These are phyloP conservation scores for Acanthamoeba lenticulata DNA, from an alignment of 208 protist species.

Conservation along the genomic window DNA sequence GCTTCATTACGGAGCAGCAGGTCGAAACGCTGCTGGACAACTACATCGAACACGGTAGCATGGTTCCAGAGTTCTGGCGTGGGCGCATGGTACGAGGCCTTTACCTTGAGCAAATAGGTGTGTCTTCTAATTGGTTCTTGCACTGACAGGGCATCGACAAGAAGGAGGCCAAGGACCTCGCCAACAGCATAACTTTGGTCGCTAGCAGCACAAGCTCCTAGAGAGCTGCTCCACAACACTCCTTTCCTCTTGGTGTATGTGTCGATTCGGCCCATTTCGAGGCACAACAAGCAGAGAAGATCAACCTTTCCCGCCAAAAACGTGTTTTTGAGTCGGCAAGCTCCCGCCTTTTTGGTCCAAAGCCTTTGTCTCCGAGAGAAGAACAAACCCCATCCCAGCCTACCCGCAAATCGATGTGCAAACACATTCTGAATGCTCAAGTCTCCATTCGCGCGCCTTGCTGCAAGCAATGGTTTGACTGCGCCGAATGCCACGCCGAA, in stretches of 20 bases:
- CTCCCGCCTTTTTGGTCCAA: not conserved
- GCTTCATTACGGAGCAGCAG: not conserved
- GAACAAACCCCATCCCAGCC: no score
- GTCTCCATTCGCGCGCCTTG: slow-evolving; percentile 83
- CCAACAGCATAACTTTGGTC: not conserved
- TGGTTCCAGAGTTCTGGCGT: not conserved
- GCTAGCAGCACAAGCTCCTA: no score
- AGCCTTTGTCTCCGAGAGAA: no score
- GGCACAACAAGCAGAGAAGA: not conserved
- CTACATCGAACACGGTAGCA: slow-evolving; percentile 7
- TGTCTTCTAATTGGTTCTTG: no score
- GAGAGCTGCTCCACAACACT: no score
- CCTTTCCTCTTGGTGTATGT: no score
- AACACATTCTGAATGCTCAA: slow-evolving; percentile 82
- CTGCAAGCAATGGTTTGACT: slow-evolving; percentile 89
- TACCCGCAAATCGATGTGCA: no score
- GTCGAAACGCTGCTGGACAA: not conserved
- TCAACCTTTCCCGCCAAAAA: not conserved
- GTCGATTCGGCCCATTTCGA: no score
- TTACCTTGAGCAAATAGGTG: not conserved
- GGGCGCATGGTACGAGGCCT: not conserved
- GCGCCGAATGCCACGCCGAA: slow-evolving; percentile 85
- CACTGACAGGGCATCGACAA: slow-evolving; percentile 18
- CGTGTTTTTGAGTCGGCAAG: not conserved
- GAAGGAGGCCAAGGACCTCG: not conserved